phyloP scores from a whole-genome alignment of 352 stramenopile species.

The Phytophthora citrophthora region DNA sequence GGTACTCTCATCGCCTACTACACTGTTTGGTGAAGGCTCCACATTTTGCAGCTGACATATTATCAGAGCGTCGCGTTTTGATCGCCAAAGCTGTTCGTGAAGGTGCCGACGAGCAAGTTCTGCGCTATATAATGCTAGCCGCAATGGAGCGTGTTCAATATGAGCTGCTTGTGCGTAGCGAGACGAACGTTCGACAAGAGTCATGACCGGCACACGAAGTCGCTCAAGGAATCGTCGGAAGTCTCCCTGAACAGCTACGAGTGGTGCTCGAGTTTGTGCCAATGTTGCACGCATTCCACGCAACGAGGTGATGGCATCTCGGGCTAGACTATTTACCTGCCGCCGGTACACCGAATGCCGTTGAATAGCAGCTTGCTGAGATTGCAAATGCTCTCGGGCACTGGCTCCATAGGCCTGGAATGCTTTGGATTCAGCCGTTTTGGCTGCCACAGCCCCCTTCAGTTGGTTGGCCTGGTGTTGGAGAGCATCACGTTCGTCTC shows the following conservation, averaged over 20 bases:
- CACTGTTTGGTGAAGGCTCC: conserved; percentile 1
- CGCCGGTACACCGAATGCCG: conserved; percentile 60
- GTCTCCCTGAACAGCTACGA: conserved; percentile 61
- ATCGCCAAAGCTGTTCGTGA: conserved; percentile 74
- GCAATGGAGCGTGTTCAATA: conserved; percentile 61
- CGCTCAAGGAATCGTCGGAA: conserved; percentile 56
- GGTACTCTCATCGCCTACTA: conserved; percentile 3
- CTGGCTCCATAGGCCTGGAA: conserved; percentile 76
- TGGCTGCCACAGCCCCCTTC: conserved; percentile 75
- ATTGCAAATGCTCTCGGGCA: conserved; percentile 65
- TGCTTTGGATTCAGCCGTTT: conserved; percentile 69
- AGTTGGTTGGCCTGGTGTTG: conserved; percentile 76
- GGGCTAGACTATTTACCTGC: conserved; percentile 51
- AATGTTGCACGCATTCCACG: conserved; percentile 48
- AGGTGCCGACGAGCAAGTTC: conserved; percentile 65
- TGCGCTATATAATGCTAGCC: conserved; percentile 42
- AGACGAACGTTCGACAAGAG: conserved; percentile 53
- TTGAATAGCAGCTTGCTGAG: conserved; percentile 59
- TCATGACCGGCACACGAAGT: conserved; percentile 57
- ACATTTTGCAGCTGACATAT: conserved; percentile 72
- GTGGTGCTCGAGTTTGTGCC: conserved; percentile 49
- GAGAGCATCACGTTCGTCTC: conserved; percentile 67
- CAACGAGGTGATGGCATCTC: conserved; percentile 49
- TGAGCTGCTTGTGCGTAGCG: conserved; percentile 55
- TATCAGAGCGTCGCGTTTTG: conserved; percentile 60